Base-by-base conservation (phyloP, 139 green algal genomes). In the Coelastrella sp. region DNA sequence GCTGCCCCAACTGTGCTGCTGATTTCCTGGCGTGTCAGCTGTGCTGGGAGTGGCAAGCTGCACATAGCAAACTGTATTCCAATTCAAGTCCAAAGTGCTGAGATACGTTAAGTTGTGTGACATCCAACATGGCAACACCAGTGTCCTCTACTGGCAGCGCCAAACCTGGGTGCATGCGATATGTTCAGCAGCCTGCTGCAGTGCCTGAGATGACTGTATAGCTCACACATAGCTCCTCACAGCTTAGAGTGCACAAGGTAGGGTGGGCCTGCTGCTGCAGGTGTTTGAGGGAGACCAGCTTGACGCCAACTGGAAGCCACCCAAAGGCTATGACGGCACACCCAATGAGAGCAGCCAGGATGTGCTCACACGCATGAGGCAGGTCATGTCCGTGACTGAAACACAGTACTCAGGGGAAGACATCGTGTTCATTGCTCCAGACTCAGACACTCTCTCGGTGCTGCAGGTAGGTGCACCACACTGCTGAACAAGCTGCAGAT, bases 281-380 rank as follows among this genome's bases (percentile, higher is more conserved):
- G 63, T 96, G 73, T 82, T 74, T 65, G 90, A 85, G 19, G 92
- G 92, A 9, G 94, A 96, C 87, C 12, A 22, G 0, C 22, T 89
- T 7, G 90, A 94, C 74, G 0, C 57, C 14, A 72, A 73, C 68
- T 93, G 85, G 87, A 35, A 66, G 35, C 92, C 92, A 12, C 87
- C 58, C 14, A 79, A 80, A 72, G 84, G 94, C 63, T 94, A 90
- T 22, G 95, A 97, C 84, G 96, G 96, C 87, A 98, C 96, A 10
- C 96, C 95, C 7, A 95, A 97, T 78, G 95, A 98, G 89, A 96
- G 91, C 78, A 76, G 75, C 0, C 17, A 88, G 10, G 96, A 98
- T 59, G 95, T 98, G 61, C 65, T 97, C 56, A 93, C 97, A 19
- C 92, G 96, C 20, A 93, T 93, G 65, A 92, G 96, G 57, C 95